Conservation (phyloP, 352 stramenopile genomes). For the Phytopythium helicoides region DNA sequence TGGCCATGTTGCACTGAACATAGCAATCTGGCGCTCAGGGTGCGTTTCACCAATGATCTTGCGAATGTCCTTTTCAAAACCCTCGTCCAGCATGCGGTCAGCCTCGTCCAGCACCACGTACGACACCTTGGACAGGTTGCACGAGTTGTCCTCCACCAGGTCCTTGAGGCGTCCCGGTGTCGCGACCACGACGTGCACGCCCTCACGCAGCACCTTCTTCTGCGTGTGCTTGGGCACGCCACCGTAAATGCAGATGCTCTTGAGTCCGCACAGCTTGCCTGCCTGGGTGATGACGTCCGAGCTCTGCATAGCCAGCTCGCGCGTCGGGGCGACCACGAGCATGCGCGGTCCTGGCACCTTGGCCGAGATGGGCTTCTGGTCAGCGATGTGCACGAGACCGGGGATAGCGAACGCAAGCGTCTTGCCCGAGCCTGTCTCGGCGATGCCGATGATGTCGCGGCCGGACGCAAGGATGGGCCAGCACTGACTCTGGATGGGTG, state of each 20-base stretch:
- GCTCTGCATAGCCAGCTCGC: constrained; percentile 94
- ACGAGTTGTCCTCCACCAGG: constrained; percentile 79
- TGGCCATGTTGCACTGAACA: constrained; percentile 98
- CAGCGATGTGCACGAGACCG: constrained; percentile 85
- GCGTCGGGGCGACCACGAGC: constrained; percentile 93
- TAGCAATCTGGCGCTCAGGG: constrained; percentile 92
- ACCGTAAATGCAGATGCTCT: constrained; percentile 93
- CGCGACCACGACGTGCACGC: constrained; percentile 93
- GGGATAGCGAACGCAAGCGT: constrained; percentile 96
- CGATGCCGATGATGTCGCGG: constrained; percentile 90
- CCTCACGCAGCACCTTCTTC: constrained; percentile 83
- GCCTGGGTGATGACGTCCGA: constrained; percentile 91
- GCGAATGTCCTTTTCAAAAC: constrained; percentile 95
- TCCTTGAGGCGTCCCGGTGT: constrained; percentile 96
- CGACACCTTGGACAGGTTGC: constrained; percentile 85
- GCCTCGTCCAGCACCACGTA: constrained; percentile 96
- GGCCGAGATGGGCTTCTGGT: constrained; percentile 48
- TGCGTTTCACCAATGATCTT: constrained; percentile 83
- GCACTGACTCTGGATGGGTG: constrained; percentile 97
- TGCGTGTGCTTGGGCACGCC: constrained; percentile 95
- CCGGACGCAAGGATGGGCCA: constrained; percentile 90
- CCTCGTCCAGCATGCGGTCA: constrained; percentile 93
- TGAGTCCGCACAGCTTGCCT: constrained; percentile 83
- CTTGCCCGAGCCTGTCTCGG: constrained; percentile 95
- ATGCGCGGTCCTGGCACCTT: constrained; percentile 82